Evolutionary conservation across 2,329 filamentous ascomycete genomes (phyloP).

Genomic region (Arthrobotrys entomopaga): DNA sequence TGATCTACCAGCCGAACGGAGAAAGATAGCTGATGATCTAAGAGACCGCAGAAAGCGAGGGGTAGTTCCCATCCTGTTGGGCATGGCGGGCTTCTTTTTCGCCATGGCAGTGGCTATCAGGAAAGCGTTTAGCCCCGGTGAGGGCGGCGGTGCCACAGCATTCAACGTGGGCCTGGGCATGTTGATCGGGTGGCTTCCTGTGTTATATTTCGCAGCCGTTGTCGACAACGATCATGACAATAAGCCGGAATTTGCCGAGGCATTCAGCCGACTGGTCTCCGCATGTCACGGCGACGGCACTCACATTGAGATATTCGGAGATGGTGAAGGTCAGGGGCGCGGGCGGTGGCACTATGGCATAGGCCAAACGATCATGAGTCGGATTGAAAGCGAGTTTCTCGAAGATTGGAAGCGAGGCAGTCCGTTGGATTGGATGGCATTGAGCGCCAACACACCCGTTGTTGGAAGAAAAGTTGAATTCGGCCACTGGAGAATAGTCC

Average conservation of each 20-base stretch:
- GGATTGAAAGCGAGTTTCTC: slow-evolving; percentile 50
- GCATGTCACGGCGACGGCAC: slow-evolving; percentile 39
- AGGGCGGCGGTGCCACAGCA: slow-evolving; percentile 21
- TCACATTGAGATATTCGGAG: slow-evolving; percentile 60
- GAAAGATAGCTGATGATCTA: slow-evolving; percentile 18
- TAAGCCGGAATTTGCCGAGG: slow-evolving; percentile 62
- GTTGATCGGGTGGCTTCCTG: slow-evolving; percentile 64
- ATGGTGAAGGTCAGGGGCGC: slow-evolving; percentile 63
- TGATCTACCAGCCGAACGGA: slow-evolving; percentile 30
- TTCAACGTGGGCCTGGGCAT: slow-evolving; percentile 48
- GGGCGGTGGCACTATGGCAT: slow-evolving; percentile 63
- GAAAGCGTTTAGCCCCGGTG: slow-evolving; percentile 40
- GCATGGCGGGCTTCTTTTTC: slow-evolving; percentile 48
- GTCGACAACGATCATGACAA: slow-evolving; percentile 65
- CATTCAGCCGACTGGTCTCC: slow-evolving; percentile 61
- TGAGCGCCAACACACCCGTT: slow-evolving; percentile 17
- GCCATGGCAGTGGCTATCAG: slow-evolving; percentile 47
- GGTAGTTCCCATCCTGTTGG: slow-evolving; percentile 35
- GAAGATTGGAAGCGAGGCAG: slow-evolving; percentile 5
- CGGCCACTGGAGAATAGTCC: slow-evolving; percentile 63
- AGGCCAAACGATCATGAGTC: slow-evolving; percentile 63
- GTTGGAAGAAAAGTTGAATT: slow-evolving; percentile 57
- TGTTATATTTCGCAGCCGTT: slow-evolving; percentile 64
- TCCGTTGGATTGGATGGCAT: slow-evolving; percentile 17
- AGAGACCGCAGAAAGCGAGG: slow-evolving; percentile 42